Conservation (phyloP, 345 rosid genomes). For the Garcia nutans region DNA sequence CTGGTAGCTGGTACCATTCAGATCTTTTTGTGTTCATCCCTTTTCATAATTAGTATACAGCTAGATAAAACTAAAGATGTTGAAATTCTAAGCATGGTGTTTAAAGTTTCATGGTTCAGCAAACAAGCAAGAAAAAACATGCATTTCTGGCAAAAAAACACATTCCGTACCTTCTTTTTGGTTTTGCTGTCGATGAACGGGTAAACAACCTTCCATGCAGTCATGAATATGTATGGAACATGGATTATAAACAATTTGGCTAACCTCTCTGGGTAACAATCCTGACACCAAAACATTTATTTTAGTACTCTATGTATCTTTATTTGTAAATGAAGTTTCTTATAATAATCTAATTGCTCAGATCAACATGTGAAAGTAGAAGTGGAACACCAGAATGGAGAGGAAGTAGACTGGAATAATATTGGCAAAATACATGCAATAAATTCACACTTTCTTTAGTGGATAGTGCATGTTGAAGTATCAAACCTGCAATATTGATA, state of each 20-base stretch:
- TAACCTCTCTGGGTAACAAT: constrained; percentile 84
- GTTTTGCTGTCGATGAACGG: constrained; percentile 83
- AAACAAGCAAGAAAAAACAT: neutral
- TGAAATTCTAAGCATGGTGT: neutral
- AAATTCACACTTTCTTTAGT: neutral
- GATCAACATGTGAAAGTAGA: neutral
- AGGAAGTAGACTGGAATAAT: neutral
- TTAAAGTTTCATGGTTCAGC: neutral
- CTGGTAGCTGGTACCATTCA: neutral
- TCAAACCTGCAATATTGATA: constrained; percentile 75
- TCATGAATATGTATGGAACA: constrained; percentile 77
- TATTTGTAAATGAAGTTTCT: neutral
- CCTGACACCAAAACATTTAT: constrained; percentile 43
- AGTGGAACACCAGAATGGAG: neutral
- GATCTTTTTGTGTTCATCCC: neutral
- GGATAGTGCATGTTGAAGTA: constrained; percentile 13
- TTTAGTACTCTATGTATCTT: neutral
- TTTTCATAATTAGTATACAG: neutral
- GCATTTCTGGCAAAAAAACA: constrained; percentile 6
- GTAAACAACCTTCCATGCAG: constrained; percentile 80
- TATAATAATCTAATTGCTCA: neutral
- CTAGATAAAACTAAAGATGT: neutral
- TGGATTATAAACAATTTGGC: constrained; percentile 69
- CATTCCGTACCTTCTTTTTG: constrained; percentile 63
- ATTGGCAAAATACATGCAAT: no score